These are phyloP conservation scores for Brasilioporus rufonigricans DNA, from an alignment of 768 basidiomycete genomes.

Conservation along the genomic window DNA sequence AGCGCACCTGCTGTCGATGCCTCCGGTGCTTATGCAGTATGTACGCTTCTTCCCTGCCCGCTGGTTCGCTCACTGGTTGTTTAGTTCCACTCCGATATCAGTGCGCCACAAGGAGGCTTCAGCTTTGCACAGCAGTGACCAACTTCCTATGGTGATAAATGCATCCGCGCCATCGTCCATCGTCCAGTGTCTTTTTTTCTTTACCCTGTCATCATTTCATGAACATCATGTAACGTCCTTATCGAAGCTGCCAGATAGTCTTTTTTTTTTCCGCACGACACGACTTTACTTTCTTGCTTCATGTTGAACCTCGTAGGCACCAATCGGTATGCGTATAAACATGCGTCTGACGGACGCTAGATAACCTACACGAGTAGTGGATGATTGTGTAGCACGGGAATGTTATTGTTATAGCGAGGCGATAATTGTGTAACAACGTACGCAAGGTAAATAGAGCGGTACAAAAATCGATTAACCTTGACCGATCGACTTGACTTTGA, in stretches of 20 bases:
- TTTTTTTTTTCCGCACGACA: slow-evolving; percentile 10
- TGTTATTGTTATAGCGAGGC: slow-evolving; percentile 24
- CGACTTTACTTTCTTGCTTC: slow-evolving; percentile 20
- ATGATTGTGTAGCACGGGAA: slow-evolving; percentile 20
- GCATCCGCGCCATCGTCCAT: background rate
- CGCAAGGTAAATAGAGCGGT: slow-evolving; percentile 10
- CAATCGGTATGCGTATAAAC: slow-evolving; percentile 17
- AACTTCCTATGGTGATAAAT: slow-evolving; percentile 2
- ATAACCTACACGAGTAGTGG: slow-evolving; percentile 16
- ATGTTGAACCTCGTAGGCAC: slow-evolving; percentile 22
- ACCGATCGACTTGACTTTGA: slow-evolving; percentile 1
- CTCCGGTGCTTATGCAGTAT: slow-evolving; percentile 70
- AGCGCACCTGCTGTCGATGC: slow-evolving; percentile 73
- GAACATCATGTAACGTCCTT: slow-evolving; percentile 18
- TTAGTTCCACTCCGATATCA: slow-evolving; percentile 82
- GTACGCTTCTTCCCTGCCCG: slow-evolving; percentile 23
- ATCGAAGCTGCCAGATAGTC: slow-evolving; percentile 10
- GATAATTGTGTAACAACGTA: slow-evolving; percentile 4
- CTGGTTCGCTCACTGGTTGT: slow-evolving; percentile 6
- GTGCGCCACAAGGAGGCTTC: slow-evolving; percentile 94
- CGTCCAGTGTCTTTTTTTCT: slow-evolving; percentile 4
- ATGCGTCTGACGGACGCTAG: slow-evolving; percentile 36
- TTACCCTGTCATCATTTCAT: slow-evolving; percentile 19
- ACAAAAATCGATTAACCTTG: slow-evolving; percentile 2
- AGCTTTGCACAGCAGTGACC: slow-evolving; percentile 74